phyloP scores from a whole-genome alignment of 1,284 basidiomycete genomes.

The Naganishia cerealis region DNA sequence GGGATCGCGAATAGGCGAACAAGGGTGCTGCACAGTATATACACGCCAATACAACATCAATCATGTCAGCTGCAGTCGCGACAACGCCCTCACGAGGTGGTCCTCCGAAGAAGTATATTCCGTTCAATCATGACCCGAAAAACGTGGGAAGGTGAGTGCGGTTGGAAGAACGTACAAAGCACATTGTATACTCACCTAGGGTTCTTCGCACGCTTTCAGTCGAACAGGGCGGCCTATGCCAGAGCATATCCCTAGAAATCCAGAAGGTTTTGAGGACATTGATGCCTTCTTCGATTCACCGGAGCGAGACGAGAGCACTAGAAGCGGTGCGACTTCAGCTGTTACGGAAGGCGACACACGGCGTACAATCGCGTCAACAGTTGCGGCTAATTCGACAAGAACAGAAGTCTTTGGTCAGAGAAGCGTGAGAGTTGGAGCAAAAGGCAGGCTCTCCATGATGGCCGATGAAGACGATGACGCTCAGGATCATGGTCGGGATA shows the following conservation, averaged over 20 bases:
- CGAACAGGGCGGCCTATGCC: constrained; percentile 49
- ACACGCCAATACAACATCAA: not conserved
- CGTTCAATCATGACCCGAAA: constrained; percentile 48
- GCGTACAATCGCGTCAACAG: constrained; percentile 50
- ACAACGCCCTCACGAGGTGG: constrained; percentile 12
- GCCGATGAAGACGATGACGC: constrained; percentile 57
- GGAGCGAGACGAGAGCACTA: constrained; percentile 21
- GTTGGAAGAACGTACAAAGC: not conserved
- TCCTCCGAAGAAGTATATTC: constrained; percentile 40
- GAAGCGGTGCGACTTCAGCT: constrained; percentile 32
- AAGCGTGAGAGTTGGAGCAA: constrained; percentile 41
- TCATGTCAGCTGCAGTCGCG: constrained; percentile 16
- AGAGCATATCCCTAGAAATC: constrained; percentile 64
- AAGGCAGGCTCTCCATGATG: constrained; percentile 31
- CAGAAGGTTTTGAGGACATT: constrained; percentile 81
- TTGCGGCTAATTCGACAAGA: constrained; percentile 44
- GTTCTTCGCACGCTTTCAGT: constrained; percentile 35
- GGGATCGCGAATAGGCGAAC: not conserved
- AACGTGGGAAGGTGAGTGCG: constrained; percentile 49
- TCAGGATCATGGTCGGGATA: constrained; percentile 50
- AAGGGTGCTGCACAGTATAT: not conserved
- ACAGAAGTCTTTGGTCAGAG: constrained; percentile 46
- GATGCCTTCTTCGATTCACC: constrained; percentile 65
- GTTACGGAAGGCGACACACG: constrained; percentile 49
- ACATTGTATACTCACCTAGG: not conserved